Conservation (phyloP, 345 rosid species). For the Eucalyptus grandis region DNA sequence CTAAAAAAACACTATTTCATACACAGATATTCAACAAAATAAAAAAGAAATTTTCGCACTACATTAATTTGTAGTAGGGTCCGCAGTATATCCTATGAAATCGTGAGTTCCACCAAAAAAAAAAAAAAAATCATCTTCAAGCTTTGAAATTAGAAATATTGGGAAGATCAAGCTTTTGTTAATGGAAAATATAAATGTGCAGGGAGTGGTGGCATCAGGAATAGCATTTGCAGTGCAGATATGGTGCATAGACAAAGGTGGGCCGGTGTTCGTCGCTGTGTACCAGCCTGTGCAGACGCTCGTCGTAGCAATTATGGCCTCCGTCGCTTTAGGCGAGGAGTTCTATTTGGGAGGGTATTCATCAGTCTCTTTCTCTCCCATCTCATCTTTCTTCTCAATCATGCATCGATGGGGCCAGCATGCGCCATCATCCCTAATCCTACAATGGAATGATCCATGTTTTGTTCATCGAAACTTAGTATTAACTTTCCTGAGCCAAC, state of each 20-base stretch:
- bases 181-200: background rate
- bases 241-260: slow-evolving; percentile 99
- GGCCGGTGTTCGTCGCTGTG: slow-evolving; percentile 98
- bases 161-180: background rate
- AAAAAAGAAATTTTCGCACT: background rate
- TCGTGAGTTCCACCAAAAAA: background rate
- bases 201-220: slow-evolving; percentile 99
- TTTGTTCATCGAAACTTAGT: background rate
- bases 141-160: background rate
- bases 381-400: background rate
- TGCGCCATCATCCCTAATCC: background rate
- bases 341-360: slow-evolving; percentile 95
- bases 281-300: slow-evolving; percentile 98
- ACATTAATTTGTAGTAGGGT: background rate
- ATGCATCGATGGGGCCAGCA: background rate
- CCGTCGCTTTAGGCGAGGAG: slow-evolving; percentile 76
- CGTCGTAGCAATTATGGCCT: slow-evolving; percentile 93
- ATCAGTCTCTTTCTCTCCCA: background rate
- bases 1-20: background rate
- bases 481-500: background rate
- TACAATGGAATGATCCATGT: background rate
- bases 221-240: slow-evolving; percentile 97
- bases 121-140: background rate
- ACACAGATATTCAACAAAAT: background rate
- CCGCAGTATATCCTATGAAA: background rate